Base-by-base conservation (phyloP, 441 rosid species). In the Theobroma grandiflorum region DNA sequence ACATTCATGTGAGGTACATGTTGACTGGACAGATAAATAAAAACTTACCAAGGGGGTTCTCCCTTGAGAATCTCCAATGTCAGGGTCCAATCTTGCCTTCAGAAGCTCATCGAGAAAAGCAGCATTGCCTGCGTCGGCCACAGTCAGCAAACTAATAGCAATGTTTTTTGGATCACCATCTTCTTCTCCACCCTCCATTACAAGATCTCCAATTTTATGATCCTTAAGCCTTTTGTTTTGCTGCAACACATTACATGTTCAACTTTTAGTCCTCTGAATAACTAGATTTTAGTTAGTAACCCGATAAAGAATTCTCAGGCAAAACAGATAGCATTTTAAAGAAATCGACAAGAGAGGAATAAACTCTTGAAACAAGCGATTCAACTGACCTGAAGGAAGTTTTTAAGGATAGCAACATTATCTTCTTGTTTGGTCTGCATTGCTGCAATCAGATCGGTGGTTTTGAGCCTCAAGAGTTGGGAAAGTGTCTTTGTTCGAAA, bases 101-200 rank as follows among this genome's bases (percentile, higher is more conserved):
- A 96, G 94, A 83, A 94, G 95, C 84, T 91, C 94, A 55, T 93
- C 94, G 10, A 94, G 94, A 73, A 96, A 93, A 77, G 93, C 94
- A 78, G 97, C 92, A 79, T 96, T 96, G 69, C 98, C 99, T 15
- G 95, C 86, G 4, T 89, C 81, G 1, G 94, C 97, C 69, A 84
- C 93, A 1, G 89, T 84, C 31, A 94, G 78, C 86, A 96, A 84
- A 86, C 87, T 90, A 47, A 89, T 77, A 8, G 86, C 85, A 81
- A 85, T 80, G 83, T 84, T 85, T 72, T 53, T 35, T 0, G 86
- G 91, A 52, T 82, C 88, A 8, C 80, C 85, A 3, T 89, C 91
- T 75, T 85, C 91, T 72, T 76, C 90, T n/a, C 76, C 88, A 31
- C 67, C 81, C 26, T 89, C 93, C 57, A 78, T 68, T n/a, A 38